Percentiles rank a stretch among this genome's conserved stretches.
Conservation (phyloP, 108 stramenopile species). For the Cyclotella distinguenda region DNA sequence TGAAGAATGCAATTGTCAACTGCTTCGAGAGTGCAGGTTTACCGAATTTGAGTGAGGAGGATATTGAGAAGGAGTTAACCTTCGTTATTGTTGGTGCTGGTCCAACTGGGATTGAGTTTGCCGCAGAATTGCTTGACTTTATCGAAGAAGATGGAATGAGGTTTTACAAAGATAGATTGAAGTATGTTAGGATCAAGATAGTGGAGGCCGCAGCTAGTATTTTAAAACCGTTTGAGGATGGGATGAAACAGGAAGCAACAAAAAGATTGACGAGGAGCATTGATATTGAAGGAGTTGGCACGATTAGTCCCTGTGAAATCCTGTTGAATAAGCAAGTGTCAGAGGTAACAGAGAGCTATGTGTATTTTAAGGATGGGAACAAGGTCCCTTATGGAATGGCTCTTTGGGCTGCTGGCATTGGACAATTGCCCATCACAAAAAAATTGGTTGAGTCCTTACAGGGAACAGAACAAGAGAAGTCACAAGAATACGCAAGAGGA, state of each 20-base stretch:
- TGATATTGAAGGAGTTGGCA: constrained; percentile 50
- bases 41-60: constrained; percentile 79
- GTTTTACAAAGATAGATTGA: constrained; percentile 84
- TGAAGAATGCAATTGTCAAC: constrained; percentile 88
- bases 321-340: constrained; percentile 83
- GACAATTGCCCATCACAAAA: constrained; percentile 82
- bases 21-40: constrained; percentile 94
- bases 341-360: constrained; percentile 76
- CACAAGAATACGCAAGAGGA: constrained; percentile 75
- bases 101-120: constrained; percentile 94
- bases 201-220: constrained; percentile 89
- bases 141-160: constrained; percentile 89
- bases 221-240: constrained; percentile 87
- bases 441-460: constrained; percentile 65
- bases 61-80: constrained; percentile 61
- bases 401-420: constrained; percentile 97
- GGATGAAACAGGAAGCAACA: constrained; percentile 87
- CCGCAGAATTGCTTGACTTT: constrained; percentile 92
- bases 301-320: constrained; percentile 79
- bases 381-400: constrained; percentile 83
- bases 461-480: constrained; percentile 55
- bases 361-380: constrained; percentile 73
- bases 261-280: constrained; percentile 58
- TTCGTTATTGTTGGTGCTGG: constrained; percentile 95
- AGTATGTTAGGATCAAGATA: constrained; percentile 86